phyloP scores from a whole-genome alignment of 371 early-diverging fungal species.

The Mortierella sp. region DNA sequence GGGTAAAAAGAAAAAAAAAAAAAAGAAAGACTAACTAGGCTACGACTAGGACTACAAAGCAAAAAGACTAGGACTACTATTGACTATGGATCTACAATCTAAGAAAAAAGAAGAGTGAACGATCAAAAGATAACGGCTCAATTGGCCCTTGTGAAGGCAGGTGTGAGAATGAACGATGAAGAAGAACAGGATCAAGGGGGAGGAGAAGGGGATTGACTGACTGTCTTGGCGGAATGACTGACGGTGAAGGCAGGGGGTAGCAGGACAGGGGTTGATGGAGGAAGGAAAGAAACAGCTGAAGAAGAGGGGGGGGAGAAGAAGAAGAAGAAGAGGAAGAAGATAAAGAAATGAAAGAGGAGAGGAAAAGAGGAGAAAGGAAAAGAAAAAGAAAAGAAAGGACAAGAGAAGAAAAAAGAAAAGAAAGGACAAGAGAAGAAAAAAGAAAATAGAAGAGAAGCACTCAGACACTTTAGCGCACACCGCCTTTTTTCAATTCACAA shows the following conservation, averaged over 20 bases:
- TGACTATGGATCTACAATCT: constrained; percentile 1
- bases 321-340: not conserved
- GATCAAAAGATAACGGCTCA: not conserved
- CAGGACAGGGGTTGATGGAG: not conserved
- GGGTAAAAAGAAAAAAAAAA: not conserved
- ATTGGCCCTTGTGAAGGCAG: not conserved
- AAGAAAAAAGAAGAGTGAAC: not conserved
- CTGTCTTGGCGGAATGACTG: not conserved
- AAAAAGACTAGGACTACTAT: constrained; percentile 1
- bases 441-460: not conserved
- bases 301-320: not conserved
- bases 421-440: not conserved
- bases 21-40: not conserved
- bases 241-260: not conserved
- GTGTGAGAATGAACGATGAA: not conserved
- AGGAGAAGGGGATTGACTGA: not conserved
- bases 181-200: not conserved
- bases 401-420: not conserved
- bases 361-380: not conserved
- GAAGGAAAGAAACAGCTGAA: not conserved
- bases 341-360: not conserved
- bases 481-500: not conserved
- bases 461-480: constrained; percentile 3
- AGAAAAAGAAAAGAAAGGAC: not conserved
- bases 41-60: constrained; percentile 3